Evolutionary conservation across 768 basidiomycete species (phyloP).

Genomic region (Grammothele lineata): DNA sequence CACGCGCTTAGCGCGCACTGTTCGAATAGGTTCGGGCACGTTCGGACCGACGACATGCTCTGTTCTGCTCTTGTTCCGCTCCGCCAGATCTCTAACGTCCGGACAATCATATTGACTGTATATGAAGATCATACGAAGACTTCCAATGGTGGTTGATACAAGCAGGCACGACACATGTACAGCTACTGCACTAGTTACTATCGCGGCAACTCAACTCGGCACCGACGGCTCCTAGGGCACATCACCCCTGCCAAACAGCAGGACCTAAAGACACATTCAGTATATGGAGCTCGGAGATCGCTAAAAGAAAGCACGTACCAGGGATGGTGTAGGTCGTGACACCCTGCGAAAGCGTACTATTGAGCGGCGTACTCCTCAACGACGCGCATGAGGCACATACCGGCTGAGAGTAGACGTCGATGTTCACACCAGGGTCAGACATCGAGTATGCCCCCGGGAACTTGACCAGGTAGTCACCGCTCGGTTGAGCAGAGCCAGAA

Average conservation of each 20-base stretch:
- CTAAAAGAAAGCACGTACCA: constrained; percentile 23
- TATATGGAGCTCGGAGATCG: not conserved
- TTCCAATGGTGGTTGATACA: too few relatives aligned
- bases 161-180: too few relatives aligned
- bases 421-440: constrained; percentile 21
- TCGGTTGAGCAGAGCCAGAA: constrained; percentile 17
- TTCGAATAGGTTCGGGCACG: too few relatives aligned
- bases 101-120: too few relatives aligned
- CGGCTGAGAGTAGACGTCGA: constrained; percentile 32
- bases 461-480: constrained; percentile 31
- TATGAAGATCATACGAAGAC: too few relatives aligned
- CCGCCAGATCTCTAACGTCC: too few relatives aligned
- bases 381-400: constrained; percentile 2
- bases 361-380: not conserved
- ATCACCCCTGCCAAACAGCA: constrained; percentile 14
- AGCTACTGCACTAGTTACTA: too few relatives aligned
- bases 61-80: too few relatives aligned
- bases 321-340: constrained; percentile 38
- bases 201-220: too few relatives aligned
- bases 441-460: constrained; percentile 34
- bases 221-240: too few relatives aligned
- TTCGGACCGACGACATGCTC: too few relatives aligned
- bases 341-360: constrained; percentile 18
- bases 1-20: too few relatives aligned
- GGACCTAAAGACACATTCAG: not conserved